These are phyloP conservation scores for Paramicrosporidium saccamoebae DNA, from an alignment of 371 early-diverging fungal genomes.

Conservation along the genomic window DNA sequence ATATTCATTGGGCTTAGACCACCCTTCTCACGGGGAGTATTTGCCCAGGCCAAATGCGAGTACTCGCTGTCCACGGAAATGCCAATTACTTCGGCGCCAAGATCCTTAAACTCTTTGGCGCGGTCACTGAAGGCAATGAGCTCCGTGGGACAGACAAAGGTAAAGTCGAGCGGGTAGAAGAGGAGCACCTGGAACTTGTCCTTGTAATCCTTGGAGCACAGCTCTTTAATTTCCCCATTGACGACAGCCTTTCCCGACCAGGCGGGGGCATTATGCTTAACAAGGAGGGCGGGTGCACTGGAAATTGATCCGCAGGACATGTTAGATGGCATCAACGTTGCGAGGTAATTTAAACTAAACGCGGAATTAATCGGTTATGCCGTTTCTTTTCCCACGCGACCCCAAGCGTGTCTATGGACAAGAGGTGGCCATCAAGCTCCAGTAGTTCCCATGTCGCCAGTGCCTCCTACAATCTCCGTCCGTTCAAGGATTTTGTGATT, in stretches of 20 bases:
- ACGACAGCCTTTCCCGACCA: conserved; percentile 17
- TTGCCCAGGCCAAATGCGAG: conserved; percentile 22
- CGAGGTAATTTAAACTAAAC: no score
- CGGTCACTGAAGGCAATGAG: conserved; percentile 20
- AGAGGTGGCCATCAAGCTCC: no score
- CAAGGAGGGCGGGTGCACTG: no score
- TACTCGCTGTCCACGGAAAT: conserved; percentile 17
- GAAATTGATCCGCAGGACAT: no score
- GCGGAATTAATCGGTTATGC: no score
- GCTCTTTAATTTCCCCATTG: conserved; percentile 18
- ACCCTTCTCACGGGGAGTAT: conserved; percentile 25
- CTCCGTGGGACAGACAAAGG: conserved; percentile 27
- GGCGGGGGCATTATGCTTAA: conserved; percentile 14
- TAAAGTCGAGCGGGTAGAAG: conserved; percentile 11
- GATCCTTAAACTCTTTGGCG: conserved; percentile 18
- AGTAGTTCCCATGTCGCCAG: no score
- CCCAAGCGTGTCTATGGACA: no score
- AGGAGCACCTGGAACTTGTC: conserved; percentile 17
- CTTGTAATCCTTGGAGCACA: conserved; percentile 31
- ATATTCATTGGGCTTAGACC: conserved; percentile 39
- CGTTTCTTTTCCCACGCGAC: no score
- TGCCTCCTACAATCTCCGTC: no score
- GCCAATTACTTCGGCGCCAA: conserved; percentile 16
- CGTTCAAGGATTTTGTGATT: no score
- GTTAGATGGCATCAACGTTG: no score